Evolutionary conservation across 2,329 filamentous ascomycete genomes (phyloP), one percentile per base, ranked within the genome.

Genomic region (Sporothrix brunneoviolacea): DNA sequence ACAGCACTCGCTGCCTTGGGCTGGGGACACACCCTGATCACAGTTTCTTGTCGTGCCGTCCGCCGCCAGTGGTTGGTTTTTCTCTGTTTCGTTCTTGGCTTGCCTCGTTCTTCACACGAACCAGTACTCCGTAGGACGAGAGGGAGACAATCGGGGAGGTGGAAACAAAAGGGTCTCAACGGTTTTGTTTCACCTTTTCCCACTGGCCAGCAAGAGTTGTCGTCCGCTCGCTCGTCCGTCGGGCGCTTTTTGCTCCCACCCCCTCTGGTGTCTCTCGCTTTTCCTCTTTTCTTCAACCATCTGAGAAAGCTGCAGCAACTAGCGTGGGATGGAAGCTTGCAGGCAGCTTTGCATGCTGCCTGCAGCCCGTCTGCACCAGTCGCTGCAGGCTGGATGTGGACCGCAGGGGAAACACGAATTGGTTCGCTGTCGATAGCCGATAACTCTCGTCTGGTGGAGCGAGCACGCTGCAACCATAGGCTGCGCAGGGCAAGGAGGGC

Each of bases 361-460:
- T 27, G 36, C 30, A 36, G 44, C 16, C 10, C 6, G 18, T 9
- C 27, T 47, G 50, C 32, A 41, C 38, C 37, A 51, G 27, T 52
- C 50, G 51, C 53, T 55, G 50, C 44, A 47, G 44, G 48, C 38
- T 42, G 54, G 41, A 36, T 41, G 51, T 19, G 35, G 47, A 61
- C 57, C 54, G 46, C 49, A 48, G 39, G 44, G 40, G 13, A 18
- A n/a, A 38, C 45, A 24, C 40, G 42, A 55, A 56, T 52, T 48
- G 56, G 54, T 57, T 57, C 62, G 63, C 62, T 65, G 60, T 62
- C 61, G 60, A 60, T 60, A 56, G 48, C 51, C 32, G 32, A 46
- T 38, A 48, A 27, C 46, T 39, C 41, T 44, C 33, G 47, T 24
- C 35, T 19, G 18, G 49, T 36, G 41, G 36, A 28, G 40, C 18